Evolutionary conservation across 2,329 filamentous ascomycete genomes (phyloP), one percentile per base, ranked within the genome.

Genomic region (Ophiocordyceps robertsii): DNA sequence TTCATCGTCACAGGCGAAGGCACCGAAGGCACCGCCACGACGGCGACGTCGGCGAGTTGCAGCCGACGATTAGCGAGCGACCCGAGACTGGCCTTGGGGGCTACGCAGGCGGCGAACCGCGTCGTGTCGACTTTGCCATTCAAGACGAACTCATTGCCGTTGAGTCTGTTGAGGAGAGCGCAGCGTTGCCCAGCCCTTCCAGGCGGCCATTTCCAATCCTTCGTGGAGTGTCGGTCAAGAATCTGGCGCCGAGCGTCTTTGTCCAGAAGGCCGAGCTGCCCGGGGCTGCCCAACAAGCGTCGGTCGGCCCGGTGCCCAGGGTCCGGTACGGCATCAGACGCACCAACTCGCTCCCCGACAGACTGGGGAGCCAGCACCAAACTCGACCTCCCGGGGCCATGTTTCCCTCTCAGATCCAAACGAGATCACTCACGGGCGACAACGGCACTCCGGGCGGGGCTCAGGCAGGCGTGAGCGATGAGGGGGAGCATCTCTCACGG

Each of bases 321-420:
- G 71, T 80, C 44, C 68, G 73, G 36, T 75, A 75, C 49, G 75
- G 75, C n/a, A 77, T 86, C 42, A 79, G 82, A 43, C 73, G 84
- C 43, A 84, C 83, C 17, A 85, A 76, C 56, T 88, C 84, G 1
- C 69, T 88, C 3, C 84, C 84, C 0, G 81, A 82, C 51, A 73
- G 80, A 16, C 69, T 86, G 9, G 14, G 37, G 3, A 76, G 73
- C 8, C 44, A 50, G 13, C 43, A 53, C 41, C 58, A 65, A 19
- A 50, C 65, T 30, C 68, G 72, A 4, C 55, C 71, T 1, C 69
- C 72, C 1, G 70, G 72, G 6, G 64, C 65, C 29, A 64, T 74
- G 62, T 57, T 73, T 35, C 69, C 71, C 1, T 58, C 69, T 14
- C 65, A 68, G 42, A 53, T 70, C 12, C 65, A 71, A 0, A 51